Evolutionary conservation across 208 protist species (phyloP), one percentile per base, ranked within the genome.

Genomic region (Acanthamoeba sp.): DNA sequence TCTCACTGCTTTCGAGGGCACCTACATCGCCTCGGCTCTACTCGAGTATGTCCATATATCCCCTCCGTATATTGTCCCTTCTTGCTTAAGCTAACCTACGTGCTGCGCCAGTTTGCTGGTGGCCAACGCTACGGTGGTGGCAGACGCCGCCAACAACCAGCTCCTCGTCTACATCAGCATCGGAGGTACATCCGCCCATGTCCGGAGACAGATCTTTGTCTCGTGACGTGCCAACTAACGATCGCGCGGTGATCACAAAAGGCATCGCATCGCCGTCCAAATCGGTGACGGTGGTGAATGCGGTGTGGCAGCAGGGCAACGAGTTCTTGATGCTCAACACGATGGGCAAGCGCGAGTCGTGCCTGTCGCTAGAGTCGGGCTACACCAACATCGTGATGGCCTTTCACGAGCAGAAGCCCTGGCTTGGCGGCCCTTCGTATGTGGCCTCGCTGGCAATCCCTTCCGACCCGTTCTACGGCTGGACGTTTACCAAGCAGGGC

Each of bases 401-500:
- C 71, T 80, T 80, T 36, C 12, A 20, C 20, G 24, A 29, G 36
- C 6, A 9, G 36, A 48, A 42, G 24, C 40, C 71, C 16, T 82
- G 71, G 71, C 18, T 82, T 6, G 71, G 71, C 34, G 71, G 71
- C 14, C 71, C 34, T 3, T 9, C 32, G 24, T 14, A 14, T 5
- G 71, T 82, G 7, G 38, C 27, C 20, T 50, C 71, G 34, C 38
- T 82, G 18, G 12, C 18, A 38, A n/a, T 48, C 0, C 34, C 71
- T 38, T 16, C 38, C 71, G 82, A 89, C 3, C 82, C 82, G 32
- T 89, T 89, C 82, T 89, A 89, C 48, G 82, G 82, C 48, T 89
- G 82, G 82, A 64, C 48, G 16, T 89, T 89, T 48, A 20, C 40
- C 42, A 55, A 64, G 48, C 50, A 89, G 48, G 45, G 45, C 45